phyloP scores from a whole-genome alignment of 2,329 filamentous ascomycete species.

The Ophiostoma triangulosporum region DNA sequence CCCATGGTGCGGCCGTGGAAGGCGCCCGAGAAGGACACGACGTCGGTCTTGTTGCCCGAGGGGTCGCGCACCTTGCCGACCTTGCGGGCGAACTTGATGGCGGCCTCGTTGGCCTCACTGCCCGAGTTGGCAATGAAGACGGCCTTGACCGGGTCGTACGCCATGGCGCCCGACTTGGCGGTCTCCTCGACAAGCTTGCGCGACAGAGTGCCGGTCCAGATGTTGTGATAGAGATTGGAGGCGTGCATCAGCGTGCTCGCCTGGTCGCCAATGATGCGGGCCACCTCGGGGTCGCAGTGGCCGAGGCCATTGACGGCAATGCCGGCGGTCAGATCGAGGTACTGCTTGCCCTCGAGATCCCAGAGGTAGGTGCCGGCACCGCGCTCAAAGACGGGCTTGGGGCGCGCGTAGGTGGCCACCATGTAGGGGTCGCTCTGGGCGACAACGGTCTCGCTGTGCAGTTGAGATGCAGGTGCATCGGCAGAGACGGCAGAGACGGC shows the following conservation, averaged over 20 bases:
- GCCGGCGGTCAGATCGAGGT: constrained; percentile 88
- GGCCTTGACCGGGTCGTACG: constrained; percentile 41
- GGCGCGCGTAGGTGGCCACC: constrained; percentile 89
- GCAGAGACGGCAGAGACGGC: not conserved
- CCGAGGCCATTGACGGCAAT: constrained; percentile 92
- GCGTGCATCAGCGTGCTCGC: constrained; percentile 72
- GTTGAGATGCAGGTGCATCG: not conserved
- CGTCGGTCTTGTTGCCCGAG: constrained; percentile 59
- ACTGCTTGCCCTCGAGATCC: constrained; percentile 79
- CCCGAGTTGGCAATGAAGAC: constrained; percentile 96
- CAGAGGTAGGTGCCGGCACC: constrained; percentile 80
- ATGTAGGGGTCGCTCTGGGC: constrained; percentile 71
- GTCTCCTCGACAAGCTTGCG: constrained; percentile 77
- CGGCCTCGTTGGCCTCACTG: constrained; percentile 93
- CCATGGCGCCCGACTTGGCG: constrained; percentile 65
- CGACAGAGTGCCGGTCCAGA: constrained; percentile 83
- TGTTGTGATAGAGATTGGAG: constrained; percentile 95
- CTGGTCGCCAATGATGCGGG: constrained; percentile 51
- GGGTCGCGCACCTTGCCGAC: constrained; percentile 64
- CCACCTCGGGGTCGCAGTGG: constrained; percentile 72
- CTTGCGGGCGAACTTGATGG: constrained; percentile 93
- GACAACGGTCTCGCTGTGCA: constrained; percentile 54
- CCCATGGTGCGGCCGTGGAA: constrained; percentile 98
- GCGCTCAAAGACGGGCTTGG: constrained; percentile 76
- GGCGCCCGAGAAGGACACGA: constrained; percentile 81